Base-by-base conservation (phyloP, 371 early-diverging fungal genomes). In the Blakeslea trispora region DNA sequence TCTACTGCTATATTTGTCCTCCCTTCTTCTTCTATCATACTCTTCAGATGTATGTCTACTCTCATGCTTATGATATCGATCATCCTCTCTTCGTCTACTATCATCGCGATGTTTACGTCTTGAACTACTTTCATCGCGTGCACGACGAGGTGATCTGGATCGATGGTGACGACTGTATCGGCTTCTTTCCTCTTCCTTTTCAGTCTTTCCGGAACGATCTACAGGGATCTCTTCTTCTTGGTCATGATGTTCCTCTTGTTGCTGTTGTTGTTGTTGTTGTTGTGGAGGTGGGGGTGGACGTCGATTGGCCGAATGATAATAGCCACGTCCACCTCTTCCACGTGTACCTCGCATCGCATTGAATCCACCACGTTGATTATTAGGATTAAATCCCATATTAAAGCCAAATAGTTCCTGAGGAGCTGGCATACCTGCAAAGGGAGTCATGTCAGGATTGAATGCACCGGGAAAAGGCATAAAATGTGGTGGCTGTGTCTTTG, bases 321-420 rank as follows among this genome's bases (percentile, higher is more conserved):
- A 37, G 8, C 66, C 62, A 23, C 63, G 32, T 21, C 75, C 66
- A 11, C 75, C 64, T 45, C 66, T 23, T 17, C 75, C 67, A 8
- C 72, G 61, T 62, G 39, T 59, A 28, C 28, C 63, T 51, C 49
- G 51, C 37, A 37, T 37, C 13, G 13, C 37, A 10, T 37, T 47
- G 37, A 66, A 71, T 24, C 68, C 68, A 31, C 72, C 72, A 4
- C 72, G 57, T n/a, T n/a, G n/a, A n/a, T n/a, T n/a, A n/a, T n/a
- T n/a, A 37, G 11, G 37, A 14, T 37, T 3, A 14, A 37, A 37
- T 15, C 56, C 46, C 42, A 45, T 55, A 34, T 63, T 67, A 13
- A 56, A 53, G 24, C 58, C 56, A 61, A 73, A 71, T 61, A 72
- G 63, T 1, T 76, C 77, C 24, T 61, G 72, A n/a, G 70, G 74